These are phyloP conservation scores for Tylopilus balloui DNA, from an alignment of 768 basidiomycete genomes.

Conservation along the genomic window DNA sequence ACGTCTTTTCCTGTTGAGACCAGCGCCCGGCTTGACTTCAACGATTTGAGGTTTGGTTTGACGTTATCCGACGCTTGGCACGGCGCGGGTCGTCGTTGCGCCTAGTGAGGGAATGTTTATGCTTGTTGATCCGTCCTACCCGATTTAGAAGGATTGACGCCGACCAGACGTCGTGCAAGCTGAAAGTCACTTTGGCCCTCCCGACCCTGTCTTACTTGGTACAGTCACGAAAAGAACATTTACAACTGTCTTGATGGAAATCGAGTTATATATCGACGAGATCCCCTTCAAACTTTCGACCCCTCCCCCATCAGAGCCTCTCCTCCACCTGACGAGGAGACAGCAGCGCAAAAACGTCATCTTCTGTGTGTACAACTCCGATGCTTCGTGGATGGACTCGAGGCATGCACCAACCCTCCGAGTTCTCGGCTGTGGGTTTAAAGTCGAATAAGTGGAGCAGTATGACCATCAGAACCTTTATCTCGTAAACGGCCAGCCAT, in stretches of 20 bases:
- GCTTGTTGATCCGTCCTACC: conserved; percentile 5
- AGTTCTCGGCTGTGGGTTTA: background rate
- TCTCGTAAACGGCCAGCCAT: conserved; percentile 23
- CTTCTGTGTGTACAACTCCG: conserved; percentile 16
- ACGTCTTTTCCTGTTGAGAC: background rate
- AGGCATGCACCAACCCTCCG: conserved; percentile 7
- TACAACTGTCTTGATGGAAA: background rate
- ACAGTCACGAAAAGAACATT: background rate
- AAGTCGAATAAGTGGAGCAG: conserved; percentile 17
- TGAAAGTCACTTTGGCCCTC: too few species aligned
- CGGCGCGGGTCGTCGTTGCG: conserved; percentile 14
- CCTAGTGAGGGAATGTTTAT: conserved; percentile 9
- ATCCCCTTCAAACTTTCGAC: too few species aligned
- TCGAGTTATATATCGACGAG: background rate
- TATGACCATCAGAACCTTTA: conserved; percentile 17
- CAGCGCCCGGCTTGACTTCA: background rate
- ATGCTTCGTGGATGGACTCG: conserved; percentile 11
- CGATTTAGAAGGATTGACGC: background rate
- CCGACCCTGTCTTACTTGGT: background rate
- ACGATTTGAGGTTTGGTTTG: background rate
- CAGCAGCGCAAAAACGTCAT: conserved; percentile 13
- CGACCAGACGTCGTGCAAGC: too few species aligned
- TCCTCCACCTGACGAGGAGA: background rate
- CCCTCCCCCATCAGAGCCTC: background rate
- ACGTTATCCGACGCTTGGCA: background rate